Conservation (phyloP, 768 basidiomycete species). For the Strobilomyces confusus region DNA sequence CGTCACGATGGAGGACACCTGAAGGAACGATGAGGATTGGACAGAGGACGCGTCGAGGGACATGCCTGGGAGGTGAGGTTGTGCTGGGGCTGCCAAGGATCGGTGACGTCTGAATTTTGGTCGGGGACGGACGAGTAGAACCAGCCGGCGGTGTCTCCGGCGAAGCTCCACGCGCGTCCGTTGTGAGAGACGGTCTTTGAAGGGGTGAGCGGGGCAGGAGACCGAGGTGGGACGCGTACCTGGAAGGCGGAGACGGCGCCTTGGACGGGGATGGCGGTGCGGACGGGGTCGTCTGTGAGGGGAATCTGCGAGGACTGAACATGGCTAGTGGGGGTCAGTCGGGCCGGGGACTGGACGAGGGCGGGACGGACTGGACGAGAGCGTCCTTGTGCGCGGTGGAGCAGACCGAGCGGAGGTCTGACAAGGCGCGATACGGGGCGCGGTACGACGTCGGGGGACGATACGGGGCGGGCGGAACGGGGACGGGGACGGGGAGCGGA, state of each 20-base stretch:
- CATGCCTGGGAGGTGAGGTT: constrained; percentile 32
- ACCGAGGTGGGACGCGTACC: constrained; percentile 30
- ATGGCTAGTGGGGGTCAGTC: constrained; percentile 30
- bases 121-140: constrained; percentile 35
- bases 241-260: constrained; percentile 45
- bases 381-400: constrained; percentile 21
- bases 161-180: constrained; percentile 35
- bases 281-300: constrained; percentile 32
- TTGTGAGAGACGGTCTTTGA: constrained; percentile 33
- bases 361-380: constrained; percentile 24
- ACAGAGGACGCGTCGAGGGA: background rate
- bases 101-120: background rate
- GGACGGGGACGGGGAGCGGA: background rate
- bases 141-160: constrained; percentile 56
- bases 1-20: constrained; percentile 52
- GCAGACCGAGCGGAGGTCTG: constrained; percentile 13
- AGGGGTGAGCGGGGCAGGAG: background rate
- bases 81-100: constrained; percentile 40
- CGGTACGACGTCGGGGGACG: background rate
- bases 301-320: constrained; percentile 39
- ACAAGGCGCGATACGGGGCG: constrained; percentile 1
- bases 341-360: too few species aligned
- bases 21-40: background rate
- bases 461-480: background rate
- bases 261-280: constrained; percentile 19